phyloP scores from a whole-genome alignment of 352 stramenopile species.

The Globisporangium abappressorium region DNA sequence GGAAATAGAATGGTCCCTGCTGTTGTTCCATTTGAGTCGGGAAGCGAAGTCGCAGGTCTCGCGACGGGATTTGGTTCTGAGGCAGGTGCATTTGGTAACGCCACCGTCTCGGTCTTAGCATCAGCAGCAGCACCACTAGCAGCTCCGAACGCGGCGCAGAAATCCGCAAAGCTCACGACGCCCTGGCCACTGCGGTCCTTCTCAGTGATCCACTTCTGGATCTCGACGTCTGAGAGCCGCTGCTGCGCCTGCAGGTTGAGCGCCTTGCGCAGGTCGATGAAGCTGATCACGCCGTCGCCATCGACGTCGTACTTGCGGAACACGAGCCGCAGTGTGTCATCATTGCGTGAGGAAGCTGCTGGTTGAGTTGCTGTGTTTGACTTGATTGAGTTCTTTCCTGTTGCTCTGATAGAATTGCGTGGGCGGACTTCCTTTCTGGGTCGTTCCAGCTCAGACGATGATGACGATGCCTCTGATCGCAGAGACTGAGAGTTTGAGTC shows the following conservation, averaged over 20 bases:
- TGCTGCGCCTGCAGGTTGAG: slow-evolving; percentile 20
- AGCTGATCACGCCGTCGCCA: slow-evolving; percentile 43
- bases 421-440: neutral
- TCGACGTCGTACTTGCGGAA: slow-evolving; percentile 54
- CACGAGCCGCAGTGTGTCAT: slow-evolving; percentile 28
- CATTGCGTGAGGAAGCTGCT: neutral
- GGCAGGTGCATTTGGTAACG: neutral
- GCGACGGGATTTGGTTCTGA: neutral
- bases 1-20: neutral
- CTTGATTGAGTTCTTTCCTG: neutral
- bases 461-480: neutral
- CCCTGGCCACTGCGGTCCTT: slow-evolving; percentile 45
- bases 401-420: no score
- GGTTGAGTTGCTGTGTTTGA: neutral
- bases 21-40: neutral
- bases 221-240: slow-evolving; percentile 35
- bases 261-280: slow-evolving; percentile 43
- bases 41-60: neutral
- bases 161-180: slow-evolving; percentile 43
- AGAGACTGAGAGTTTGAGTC: neutral
- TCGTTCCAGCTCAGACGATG: neutral
- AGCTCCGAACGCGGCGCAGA: slow-evolving; percentile 27
- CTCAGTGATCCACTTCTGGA: slow-evolving; percentile 49
- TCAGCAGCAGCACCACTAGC: neutral
- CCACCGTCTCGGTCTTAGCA: neutral